Base-by-base conservation (phyloP, 2,329 filamentous ascomycete species). In the Penicillium palitans region DNA sequence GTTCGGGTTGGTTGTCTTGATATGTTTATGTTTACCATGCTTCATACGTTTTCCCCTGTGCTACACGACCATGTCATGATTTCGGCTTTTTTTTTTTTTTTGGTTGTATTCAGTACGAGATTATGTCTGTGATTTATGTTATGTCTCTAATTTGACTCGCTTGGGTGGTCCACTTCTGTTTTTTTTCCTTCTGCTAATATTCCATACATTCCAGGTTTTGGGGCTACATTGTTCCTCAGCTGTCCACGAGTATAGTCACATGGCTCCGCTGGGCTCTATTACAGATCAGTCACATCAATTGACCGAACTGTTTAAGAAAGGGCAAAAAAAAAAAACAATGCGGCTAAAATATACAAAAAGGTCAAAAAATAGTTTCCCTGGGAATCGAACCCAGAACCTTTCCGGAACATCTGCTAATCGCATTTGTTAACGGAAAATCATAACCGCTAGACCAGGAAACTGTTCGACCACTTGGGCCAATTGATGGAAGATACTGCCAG, bases 381-480 rank as follows among this genome's bases (percentile, higher is more conserved):
- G 54, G 54, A 57, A 57, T 57, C 54, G 54, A 57, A 57, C 54
- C 54, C 54, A 57, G 54, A 57, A 57, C 54, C 54, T 57, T 57
- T 57, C 54, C 54, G 54, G 54, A 57, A 57, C 54, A 45, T 17
- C 3, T 29, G 54, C 48, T 8, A 31, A 5, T 45, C 4, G 48
- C 54, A 57, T 37, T 57, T 57, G 54, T 57, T 57, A 57, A 57
- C 54, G 54, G 54, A 57, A 57, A 57, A 57, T 56, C 54, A 21
- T 21, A 21, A 21, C 19, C 19, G 19, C 19, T 21, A 21, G 19
- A 21, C 19, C 19, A 57, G 47, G 54, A 57, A 52, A 57, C 54
- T 57, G 31, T 10, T 56, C 19, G 27, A 6, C 49, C 49, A 52
- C 37, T 33, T 24, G 37, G 24, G 8, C 49, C 37, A 52, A 52